phyloP scores from a whole-genome alignment of 768 basidiomycete species.

The Gloeophyllum trabeum region DNA sequence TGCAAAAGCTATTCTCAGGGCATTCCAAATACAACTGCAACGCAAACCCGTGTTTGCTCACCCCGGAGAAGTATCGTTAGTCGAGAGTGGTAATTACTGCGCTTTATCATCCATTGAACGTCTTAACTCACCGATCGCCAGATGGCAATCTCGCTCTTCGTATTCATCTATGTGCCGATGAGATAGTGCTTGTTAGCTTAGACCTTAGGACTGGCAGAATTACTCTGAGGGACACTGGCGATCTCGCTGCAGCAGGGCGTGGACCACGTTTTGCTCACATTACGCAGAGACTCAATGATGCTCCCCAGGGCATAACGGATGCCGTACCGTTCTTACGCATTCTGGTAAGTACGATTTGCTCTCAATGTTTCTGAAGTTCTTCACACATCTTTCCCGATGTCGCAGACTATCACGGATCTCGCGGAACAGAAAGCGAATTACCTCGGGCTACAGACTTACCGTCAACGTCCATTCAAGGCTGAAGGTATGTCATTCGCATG shows the following conservation, averaged over 20 bases:
- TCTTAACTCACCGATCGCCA: constrained; percentile 16
- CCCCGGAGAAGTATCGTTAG: constrained; percentile 46
- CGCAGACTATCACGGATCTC: constrained; percentile 71
- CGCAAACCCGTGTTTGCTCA: constrained; percentile 47
- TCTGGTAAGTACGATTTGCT: constrained; percentile 49
- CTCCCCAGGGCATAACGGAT: constrained; percentile 46
- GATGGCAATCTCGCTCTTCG: constrained; percentile 49
- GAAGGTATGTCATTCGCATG: constrained; percentile 39
- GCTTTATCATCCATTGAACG: background rate
- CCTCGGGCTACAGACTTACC: constrained; percentile 69
- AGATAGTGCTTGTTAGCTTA: constrained; percentile 65
- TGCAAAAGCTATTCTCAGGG: constrained; percentile 44
- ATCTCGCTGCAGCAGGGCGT: constrained; percentile 63
- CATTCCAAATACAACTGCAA: constrained; percentile 45
- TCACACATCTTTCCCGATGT: background rate
- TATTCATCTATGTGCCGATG: constrained; percentile 64
- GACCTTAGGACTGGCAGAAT: constrained; percentile 74
- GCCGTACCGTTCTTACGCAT: constrained; percentile 50
- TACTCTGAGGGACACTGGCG: constrained; percentile 71
- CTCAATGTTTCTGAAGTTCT: background rate
- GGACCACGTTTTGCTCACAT: constrained; percentile 51
- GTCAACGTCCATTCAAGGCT: constrained; percentile 50
- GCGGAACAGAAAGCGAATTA: constrained; percentile 81
- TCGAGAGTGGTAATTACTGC: constrained; percentile 37
- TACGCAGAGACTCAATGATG: constrained; percentile 58